Percentiles rank a stretch among this genome's conserved stretches.
phyloP scores from a whole-genome alignment of 345 rosid species.

The Durio zibethinus region DNA sequence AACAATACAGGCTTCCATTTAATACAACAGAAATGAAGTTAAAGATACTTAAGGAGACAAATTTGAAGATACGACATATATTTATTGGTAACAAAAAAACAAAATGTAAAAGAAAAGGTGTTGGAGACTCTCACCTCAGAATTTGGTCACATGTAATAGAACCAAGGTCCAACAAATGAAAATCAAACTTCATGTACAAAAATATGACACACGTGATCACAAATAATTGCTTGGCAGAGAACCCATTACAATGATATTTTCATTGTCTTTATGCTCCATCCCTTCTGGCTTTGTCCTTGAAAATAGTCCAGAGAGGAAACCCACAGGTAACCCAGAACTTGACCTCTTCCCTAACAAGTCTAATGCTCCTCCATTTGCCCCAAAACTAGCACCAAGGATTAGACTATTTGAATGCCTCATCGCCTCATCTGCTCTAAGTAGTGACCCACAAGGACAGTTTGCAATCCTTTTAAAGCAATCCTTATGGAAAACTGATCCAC shows the following conservation, averaged over 20 bases:
- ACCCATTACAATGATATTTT: constrained; percentile 67
- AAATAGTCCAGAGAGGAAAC: constrained; percentile 60
- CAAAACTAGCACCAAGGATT: constrained; percentile 24
- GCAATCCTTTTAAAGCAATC: constrained; percentile 64
- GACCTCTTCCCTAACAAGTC: constrained; percentile 43
- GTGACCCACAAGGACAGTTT: constrained; percentile 64
- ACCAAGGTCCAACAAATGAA: constrained; percentile 4
- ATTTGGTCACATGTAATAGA: neutral
- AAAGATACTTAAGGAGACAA: neutral
- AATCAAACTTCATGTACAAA: constrained; percentile 23
- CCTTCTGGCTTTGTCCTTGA: constrained; percentile 46
- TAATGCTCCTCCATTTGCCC: constrained; percentile 31
- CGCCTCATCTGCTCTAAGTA: constrained; percentile 27
- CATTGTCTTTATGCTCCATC: constrained; percentile 36
- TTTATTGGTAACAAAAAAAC: neutral
- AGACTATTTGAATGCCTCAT: constrained; percentile 17
- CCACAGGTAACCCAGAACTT: constrained; percentile 36
- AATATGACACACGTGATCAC: constrained; percentile 24
- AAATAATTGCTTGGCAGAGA: constrained; percentile 65
- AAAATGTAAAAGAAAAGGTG: neutral
- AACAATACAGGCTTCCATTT: neutral
- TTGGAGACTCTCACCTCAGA: neutral
- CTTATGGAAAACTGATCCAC: constrained; percentile 65
- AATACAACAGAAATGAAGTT: neutral
- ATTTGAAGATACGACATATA: neutral